A percentile compares a stretch with the other conserved stretches of the same genome.
Conservation (phyloP, 352 stramenopile genomes). For the Aphanomyces invadans region DNA sequence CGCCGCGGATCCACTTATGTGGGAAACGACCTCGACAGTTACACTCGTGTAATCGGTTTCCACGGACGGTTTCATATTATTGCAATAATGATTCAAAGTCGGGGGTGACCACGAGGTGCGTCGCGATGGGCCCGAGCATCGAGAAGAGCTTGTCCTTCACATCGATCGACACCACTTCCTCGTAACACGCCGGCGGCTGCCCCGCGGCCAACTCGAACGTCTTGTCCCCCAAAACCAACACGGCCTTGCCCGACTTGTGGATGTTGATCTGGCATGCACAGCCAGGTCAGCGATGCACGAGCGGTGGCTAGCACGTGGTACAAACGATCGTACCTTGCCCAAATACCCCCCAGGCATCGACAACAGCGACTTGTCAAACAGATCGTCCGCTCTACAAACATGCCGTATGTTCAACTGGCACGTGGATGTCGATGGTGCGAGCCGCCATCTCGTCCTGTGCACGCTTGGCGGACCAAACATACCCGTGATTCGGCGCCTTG, state of each 20-base stretch:
- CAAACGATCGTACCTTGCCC: conserved; percentile 51
- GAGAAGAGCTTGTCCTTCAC: conserved; percentile 58
- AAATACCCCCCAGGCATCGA: conserved; percentile 68
- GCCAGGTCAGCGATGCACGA: not conserved
- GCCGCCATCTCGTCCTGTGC: too few species aligned
- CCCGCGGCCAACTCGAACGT: conserved; percentile 71
- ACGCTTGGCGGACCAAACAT: too few species aligned
- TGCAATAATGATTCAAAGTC: conserved; percentile 77
- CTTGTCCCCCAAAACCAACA: conserved; percentile 81
- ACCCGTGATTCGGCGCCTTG: conserved; percentile 28
- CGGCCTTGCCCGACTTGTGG: conserved; percentile 76
- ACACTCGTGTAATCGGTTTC: not conserved
- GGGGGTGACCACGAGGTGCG: conserved; percentile 75
- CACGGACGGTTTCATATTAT: conserved; percentile 32
- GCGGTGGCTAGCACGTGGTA: too few species aligned
- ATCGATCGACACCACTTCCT: conserved; percentile 80
- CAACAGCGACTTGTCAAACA: conserved; percentile 62
- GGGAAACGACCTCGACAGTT: not conserved
- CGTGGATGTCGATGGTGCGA: not conserved
- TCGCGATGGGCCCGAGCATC: conserved; percentile 63
- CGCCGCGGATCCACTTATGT: too few species aligned
- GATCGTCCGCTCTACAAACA: conserved; percentile 38
- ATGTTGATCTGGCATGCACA: conserved; percentile 50
- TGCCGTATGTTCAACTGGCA: not conserved
- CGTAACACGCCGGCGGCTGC: conserved; percentile 74